These are phyloP conservation scores for Salix viminalis DNA, from an alignment of 345 rosid genomes.

Conservation along the genomic window DNA sequence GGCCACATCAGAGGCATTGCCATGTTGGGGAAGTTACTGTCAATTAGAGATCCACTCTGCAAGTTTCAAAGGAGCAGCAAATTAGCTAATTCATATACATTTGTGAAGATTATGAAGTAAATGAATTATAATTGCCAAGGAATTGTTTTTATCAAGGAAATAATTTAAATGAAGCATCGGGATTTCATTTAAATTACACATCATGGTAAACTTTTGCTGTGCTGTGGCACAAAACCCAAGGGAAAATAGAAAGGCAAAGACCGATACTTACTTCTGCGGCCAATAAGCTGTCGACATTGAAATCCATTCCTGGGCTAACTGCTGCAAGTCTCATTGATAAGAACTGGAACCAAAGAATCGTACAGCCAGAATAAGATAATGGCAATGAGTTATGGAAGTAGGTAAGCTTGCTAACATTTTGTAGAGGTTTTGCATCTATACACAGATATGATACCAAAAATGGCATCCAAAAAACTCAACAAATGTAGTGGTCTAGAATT, in stretches of 20 bases:
- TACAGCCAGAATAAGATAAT: conserved; percentile 2
- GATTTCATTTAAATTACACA: not conserved
- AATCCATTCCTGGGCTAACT: conserved; percentile 73
- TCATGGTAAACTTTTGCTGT: not conserved
- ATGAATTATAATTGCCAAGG: not conserved
- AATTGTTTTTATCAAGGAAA: not conserved
- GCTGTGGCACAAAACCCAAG: not conserved
- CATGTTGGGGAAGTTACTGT: conserved; percentile 54
- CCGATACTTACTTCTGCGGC: conserved; percentile 70
- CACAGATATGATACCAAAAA: not conserved
- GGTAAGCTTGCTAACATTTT: not conserved
- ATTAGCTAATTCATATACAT: conserved; percentile 2
- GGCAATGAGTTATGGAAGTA: not conserved
- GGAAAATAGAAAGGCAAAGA: not conserved
- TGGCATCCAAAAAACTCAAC: not conserved
- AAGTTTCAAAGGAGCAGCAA: conserved; percentile 4
- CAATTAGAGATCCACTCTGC: conserved; percentile 64
- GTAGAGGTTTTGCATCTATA: not conserved
- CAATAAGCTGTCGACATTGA: conserved; percentile 62
- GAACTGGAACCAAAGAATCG: conserved; percentile 45
- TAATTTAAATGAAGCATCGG: not conserved
- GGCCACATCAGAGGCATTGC: conserved; percentile 65
- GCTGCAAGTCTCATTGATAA: conserved; percentile 96
- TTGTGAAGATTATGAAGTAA: not conserved
- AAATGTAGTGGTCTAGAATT: not conserved